Percentiles rank a stretch among this genome's conserved stretches.
Conservation (phyloP, 148 eudicot species). For the Diospyros lotus region DNA sequence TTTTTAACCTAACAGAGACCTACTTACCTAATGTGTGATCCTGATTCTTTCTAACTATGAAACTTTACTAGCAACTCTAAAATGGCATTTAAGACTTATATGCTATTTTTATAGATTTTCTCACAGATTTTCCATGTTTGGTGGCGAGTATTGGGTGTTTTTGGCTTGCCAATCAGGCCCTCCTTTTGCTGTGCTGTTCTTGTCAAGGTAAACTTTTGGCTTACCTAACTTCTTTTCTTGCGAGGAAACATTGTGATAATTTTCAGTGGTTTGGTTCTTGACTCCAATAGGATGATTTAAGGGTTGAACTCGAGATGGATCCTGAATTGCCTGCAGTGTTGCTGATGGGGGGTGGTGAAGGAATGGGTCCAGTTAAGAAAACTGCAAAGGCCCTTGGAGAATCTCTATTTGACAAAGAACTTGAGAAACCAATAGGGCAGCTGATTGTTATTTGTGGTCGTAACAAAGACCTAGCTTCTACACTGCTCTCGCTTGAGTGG, state of each 20-base stretch:
- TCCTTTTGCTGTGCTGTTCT: slow-evolving; percentile 76
- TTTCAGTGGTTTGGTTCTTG: slow-evolving; percentile 4
- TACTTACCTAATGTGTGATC: no score
- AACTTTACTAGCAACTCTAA: no score
- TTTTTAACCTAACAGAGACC: no score
- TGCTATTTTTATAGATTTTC: no score
- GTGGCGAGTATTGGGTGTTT: slow-evolving; percentile 68
- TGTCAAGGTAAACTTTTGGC: slow-evolving; percentile 46
- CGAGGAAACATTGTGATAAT: not conserved
- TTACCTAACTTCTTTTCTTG: not conserved
- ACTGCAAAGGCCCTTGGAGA: slow-evolving; percentile 83
- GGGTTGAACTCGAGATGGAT: slow-evolving; percentile 85
- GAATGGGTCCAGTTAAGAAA: slow-evolving; percentile 95
- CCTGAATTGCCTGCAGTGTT: slow-evolving; percentile 68
- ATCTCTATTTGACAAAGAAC: slow-evolving; percentile 51
- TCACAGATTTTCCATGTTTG: no score
- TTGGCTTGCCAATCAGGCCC: slow-evolving; percentile 94
- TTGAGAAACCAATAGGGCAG: slow-evolving; percentile 78
- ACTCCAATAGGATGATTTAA: slow-evolving; percentile 52
- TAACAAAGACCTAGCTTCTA: slow-evolving; percentile 54
- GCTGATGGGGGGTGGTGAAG: slow-evolving; percentile 98
- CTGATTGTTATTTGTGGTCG: slow-evolving; percentile 83
- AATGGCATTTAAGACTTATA: no score
- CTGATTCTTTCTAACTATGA: no score
- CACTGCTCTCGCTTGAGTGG: slow-evolving; percentile 72